These are phyloP conservation scores for Penicillium sp. DNA, from an alignment of 2,329 filamentous ascomycete species.

Conservation along the genomic window DNA sequence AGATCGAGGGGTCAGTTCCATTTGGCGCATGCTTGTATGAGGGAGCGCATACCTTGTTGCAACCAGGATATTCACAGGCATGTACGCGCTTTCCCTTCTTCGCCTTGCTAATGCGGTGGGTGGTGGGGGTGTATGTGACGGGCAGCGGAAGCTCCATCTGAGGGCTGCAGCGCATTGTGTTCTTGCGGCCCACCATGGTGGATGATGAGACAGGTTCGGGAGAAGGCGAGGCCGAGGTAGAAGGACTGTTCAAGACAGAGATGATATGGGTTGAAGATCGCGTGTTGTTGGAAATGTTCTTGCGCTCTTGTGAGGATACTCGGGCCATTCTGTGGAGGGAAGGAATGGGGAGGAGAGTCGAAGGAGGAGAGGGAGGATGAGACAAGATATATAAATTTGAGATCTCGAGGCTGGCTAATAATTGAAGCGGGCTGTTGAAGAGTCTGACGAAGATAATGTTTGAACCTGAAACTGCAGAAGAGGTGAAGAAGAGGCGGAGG, in stretches of 20 bases:
- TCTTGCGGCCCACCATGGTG: constrained; percentile 26
- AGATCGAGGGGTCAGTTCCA: constrained; percentile 8
- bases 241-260: constrained; percentile 26
- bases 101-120: constrained; percentile 54
- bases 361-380: not conserved
- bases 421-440: constrained; percentile 10
- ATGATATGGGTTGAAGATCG: constrained; percentile 25
- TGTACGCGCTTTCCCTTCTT: constrained; percentile 57
- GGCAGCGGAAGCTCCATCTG: constrained; percentile 36
- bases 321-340: constrained; percentile 24
- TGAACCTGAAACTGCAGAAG: constrained; percentile 17
- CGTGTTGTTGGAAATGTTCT: constrained; percentile 24
- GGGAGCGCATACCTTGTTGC: constrained; percentile 46
- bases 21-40: constrained; percentile 7
- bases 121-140: constrained; percentile 52
- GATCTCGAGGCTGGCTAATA: constrained; percentile 5
- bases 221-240: constrained; percentile 21
- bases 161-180: constrained; percentile 34
- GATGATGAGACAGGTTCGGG: constrained; percentile 18
- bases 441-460: constrained; percentile 12
- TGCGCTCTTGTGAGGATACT: constrained; percentile 24
- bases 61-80: constrained; percentile 50
- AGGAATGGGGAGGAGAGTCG: not conserved
- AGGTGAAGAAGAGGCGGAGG: constrained; percentile 24
- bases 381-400: constrained; percentile 20